Conservation (phyloP, 345 rosid genomes). For the Litchi chinensis region DNA sequence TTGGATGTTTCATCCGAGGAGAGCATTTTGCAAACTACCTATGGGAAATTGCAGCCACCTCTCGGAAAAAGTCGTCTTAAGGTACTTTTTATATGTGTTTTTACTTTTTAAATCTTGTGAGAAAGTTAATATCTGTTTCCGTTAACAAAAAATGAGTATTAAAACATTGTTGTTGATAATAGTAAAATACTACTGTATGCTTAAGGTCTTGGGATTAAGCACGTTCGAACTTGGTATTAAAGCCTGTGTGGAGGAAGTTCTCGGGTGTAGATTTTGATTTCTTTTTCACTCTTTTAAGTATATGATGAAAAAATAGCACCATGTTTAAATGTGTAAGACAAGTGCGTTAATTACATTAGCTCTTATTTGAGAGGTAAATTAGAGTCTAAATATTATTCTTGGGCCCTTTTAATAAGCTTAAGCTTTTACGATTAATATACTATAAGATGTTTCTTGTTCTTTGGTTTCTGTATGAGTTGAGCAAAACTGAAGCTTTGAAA, state of each 20-base stretch:
- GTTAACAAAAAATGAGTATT: neutral
- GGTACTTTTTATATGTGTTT: slow-evolving; percentile 39
- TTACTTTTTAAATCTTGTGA: neutral
- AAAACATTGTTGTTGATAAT: neutral
- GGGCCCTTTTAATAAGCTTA: neutral
- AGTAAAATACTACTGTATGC: neutral
- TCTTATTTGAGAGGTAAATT: neutral
- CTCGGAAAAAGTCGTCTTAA: slow-evolving; percentile 91
- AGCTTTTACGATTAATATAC: neutral
- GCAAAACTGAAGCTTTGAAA: slow-evolving; percentile 17
- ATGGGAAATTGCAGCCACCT: slow-evolving; percentile 93
- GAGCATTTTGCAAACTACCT: slow-evolving; percentile 65
- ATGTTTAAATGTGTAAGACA: neutral
- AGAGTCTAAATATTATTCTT: neutral
- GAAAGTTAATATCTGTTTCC: neutral
- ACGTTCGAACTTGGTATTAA: neutral
- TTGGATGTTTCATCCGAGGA: slow-evolving; percentile 71
- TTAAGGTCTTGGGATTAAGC: neutral
- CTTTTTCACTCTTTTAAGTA: neutral
- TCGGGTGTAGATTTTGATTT: neutral
- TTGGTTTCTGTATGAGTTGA: slow-evolving; percentile 15
- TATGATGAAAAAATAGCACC: neutral
- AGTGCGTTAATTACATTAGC: neutral
- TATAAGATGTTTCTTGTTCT: neutral
- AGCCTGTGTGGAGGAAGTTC: neutral